phyloP scores from a whole-genome alignment of 495 filamentous ascomycete species.

The Ramalina peruviana region DNA sequence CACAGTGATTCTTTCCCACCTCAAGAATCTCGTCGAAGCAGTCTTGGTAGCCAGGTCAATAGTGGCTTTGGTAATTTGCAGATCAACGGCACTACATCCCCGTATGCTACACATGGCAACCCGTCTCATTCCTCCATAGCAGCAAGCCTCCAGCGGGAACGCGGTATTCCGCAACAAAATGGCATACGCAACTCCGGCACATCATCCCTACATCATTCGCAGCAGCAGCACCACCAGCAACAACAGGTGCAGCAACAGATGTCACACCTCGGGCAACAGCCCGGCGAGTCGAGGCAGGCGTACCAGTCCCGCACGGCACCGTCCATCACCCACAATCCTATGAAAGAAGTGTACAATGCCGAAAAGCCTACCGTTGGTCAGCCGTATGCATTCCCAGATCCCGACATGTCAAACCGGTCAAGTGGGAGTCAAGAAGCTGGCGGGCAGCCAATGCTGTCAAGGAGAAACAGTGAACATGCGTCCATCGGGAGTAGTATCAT shows the following conservation, averaged over 20 bases:
- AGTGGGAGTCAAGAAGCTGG: constrained; percentile 36
- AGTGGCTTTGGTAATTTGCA: constrained; percentile 54
- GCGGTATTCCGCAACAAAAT: constrained; percentile 38
- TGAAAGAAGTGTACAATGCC: constrained; percentile 64
- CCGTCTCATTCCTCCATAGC: constrained; percentile 64
- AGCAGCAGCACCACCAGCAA: constrained; percentile 24
- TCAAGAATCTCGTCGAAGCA: constrained; percentile 53
- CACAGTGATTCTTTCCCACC: constrained; percentile 23
- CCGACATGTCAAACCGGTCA: constrained; percentile 42
- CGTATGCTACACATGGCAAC: constrained; percentile 50
- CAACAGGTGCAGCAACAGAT: constrained; percentile 29
- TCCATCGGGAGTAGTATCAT: constrained; percentile 62
- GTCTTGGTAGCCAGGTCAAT: constrained; percentile 64
- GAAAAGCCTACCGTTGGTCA: constrained; percentile 71
- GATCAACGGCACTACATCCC: constrained; percentile 46
- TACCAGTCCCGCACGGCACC: constrained; percentile 51
- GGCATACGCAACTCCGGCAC: constrained; percentile 44
- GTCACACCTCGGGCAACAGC: constrained; percentile 32
- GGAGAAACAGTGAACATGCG: constrained; percentile 59
- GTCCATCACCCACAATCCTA: constrained; percentile 61
- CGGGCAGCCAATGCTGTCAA: constrained; percentile 32
- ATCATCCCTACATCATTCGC: constrained; percentile 14
- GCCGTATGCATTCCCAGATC: constrained; percentile 71
- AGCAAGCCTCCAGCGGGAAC: constrained; percentile 43
- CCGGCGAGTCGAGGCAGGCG: constrained; percentile 37